Percentiles rank a stretch among this genome's conserved stretches.
Conservation (phyloP, 2,329 filamentous ascomycete genomes). For the Talaromyces amestolkiae region DNA sequence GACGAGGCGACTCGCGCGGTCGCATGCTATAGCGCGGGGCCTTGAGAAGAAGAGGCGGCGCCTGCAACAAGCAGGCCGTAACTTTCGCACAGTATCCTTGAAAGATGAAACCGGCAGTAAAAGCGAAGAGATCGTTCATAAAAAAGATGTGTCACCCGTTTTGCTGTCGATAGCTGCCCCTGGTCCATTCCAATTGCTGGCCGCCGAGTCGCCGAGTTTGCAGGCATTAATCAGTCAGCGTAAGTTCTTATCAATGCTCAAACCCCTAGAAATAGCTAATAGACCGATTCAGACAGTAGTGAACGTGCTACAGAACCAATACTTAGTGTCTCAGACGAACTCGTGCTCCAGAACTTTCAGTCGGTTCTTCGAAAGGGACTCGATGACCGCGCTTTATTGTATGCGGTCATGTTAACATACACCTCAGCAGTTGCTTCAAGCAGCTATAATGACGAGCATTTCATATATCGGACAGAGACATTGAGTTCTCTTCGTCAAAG, state of each 20-base stretch:
- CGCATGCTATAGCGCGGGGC: slow-evolving; percentile 31
- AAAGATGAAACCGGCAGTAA: neutral
- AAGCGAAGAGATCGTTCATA: neutral
- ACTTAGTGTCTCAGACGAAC: slow-evolving; percentile 39
- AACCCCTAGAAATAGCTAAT: neutral
- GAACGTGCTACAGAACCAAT: slow-evolving; percentile 34
- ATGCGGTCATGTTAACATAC: slow-evolving; percentile 43
- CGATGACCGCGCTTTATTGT: slow-evolving; percentile 39
- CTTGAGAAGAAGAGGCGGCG: slow-evolving; percentile 31
- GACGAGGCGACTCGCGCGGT: slow-evolving; percentile 28
- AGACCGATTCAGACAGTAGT: slow-evolving; percentile 25
- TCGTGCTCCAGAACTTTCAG: slow-evolving; percentile 39
- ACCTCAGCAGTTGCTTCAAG: slow-evolving; percentile 30
- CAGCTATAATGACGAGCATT: slow-evolving; percentile 33
- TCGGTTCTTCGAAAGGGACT: slow-evolving; percentile 35
- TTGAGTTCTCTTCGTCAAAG: slow-evolving; percentile 35
- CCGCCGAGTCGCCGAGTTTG: slow-evolving; percentile 15
- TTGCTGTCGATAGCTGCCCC: slow-evolving; percentile 2
- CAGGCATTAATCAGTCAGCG: slow-evolving; percentile 11
- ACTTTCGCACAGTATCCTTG: slow-evolving; percentile 24
- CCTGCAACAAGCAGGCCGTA: slow-evolving; percentile 26
- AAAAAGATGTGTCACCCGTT: neutral
- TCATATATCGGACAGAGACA: slow-evolving; percentile 37
- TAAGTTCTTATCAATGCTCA: neutral
- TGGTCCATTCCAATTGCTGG: slow-evolving; percentile 17